phyloP scores from a whole-genome alignment of 371 early-diverging fungal species.

The Fennellomyces sp. region DNA sequence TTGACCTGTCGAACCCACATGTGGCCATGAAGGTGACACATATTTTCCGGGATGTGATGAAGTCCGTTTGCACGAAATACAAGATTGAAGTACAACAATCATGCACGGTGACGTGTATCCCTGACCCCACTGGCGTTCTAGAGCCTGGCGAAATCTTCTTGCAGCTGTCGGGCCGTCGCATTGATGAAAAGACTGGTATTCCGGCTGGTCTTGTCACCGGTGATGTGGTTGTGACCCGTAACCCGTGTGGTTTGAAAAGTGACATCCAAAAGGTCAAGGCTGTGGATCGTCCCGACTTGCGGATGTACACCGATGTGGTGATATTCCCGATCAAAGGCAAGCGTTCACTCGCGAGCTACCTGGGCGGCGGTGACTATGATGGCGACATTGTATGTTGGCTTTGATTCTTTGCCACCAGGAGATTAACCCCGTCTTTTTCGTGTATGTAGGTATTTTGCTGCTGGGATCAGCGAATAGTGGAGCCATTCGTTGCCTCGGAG shows the following conservation, averaged over 20 bases:
- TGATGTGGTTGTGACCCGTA: conserved; percentile 46
- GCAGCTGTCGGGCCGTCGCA: conserved; percentile 34
- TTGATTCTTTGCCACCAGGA: too few relatives aligned
- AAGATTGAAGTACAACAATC: conserved; percentile 46
- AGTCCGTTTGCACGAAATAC: conserved; percentile 35
- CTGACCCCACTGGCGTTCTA: conserved; percentile 47
- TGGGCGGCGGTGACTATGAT: conserved; percentile 59
- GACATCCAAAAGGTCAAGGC: conserved; percentile 51
- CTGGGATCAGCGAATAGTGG: conserved; percentile 51
- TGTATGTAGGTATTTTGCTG: conserved; percentile 52
- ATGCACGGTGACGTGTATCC: conserved; percentile 47
- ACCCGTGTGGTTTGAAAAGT: conserved; percentile 47
- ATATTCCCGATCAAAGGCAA: conserved; percentile 42
- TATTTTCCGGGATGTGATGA: conserved; percentile 39
- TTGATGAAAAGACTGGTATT: conserved; percentile 44
- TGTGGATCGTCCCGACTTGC: conserved; percentile 33
- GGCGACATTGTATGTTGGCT: conserved; percentile 46
- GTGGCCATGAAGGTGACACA: conserved; percentile 38
- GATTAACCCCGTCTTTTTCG: too few relatives aligned
- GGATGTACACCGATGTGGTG: conserved; percentile 46
- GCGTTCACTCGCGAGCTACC: conserved; percentile 43
- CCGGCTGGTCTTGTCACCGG: conserved; percentile 40
- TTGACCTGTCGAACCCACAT: conserved; percentile 44
- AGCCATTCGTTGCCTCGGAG: conserved; percentile 28
- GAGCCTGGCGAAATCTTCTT: conserved; percentile 41